Evolutionary conservation across 208 protist species (phyloP).

Genomic region (Leishmania tarentolae): DNA sequence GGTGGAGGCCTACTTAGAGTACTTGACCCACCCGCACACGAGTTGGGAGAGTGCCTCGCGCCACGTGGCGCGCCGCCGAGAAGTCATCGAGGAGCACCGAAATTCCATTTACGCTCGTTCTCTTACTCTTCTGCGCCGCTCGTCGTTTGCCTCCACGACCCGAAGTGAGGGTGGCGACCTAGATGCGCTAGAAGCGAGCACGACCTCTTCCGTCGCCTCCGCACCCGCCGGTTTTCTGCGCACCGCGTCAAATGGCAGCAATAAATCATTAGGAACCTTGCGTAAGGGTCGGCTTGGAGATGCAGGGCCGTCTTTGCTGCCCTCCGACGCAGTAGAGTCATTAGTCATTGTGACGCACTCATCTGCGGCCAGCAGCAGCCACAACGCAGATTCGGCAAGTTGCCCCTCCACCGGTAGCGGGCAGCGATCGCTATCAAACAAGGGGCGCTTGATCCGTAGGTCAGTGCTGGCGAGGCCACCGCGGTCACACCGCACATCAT

Average conservation of each 20-base stretch:
- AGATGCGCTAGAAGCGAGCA: conserved; percentile 25
- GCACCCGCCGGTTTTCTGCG: conserved; percentile 40
- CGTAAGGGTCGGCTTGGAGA: conserved; percentile 42
- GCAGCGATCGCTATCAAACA: conserved; percentile 4
- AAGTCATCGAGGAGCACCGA: conserved; percentile 50
- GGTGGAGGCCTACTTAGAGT: conserved; percentile 83
- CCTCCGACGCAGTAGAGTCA: background rate
- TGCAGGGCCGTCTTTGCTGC: background rate
- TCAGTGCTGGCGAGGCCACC: conserved; percentile 9
- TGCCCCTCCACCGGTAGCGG: conserved; percentile 10
- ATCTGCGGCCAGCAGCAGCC: conserved; percentile 6
- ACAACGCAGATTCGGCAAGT: conserved; percentile 2
- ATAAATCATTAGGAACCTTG: conserved; percentile 35
- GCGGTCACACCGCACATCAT: conserved; percentile 3
- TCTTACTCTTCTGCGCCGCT: conserved; percentile 36
- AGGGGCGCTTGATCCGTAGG: conserved; percentile 24
- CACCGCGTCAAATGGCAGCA: conserved; percentile 38
- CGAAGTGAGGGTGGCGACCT: conserved; percentile 17
- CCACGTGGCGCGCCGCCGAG: conserved; percentile 33
- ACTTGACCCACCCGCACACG: conserved; percentile 84
- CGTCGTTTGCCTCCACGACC: conserved; percentile 45
- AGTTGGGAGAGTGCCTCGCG: conserved; percentile 81
- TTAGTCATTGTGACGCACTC: conserved; percentile 2
- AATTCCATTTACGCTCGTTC: conserved; percentile 55
- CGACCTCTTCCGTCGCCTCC: conserved; percentile 36